phyloP scores from a whole-genome alignment of 192 early-diverging fungal species.

The Backusella westeae region DNA sequence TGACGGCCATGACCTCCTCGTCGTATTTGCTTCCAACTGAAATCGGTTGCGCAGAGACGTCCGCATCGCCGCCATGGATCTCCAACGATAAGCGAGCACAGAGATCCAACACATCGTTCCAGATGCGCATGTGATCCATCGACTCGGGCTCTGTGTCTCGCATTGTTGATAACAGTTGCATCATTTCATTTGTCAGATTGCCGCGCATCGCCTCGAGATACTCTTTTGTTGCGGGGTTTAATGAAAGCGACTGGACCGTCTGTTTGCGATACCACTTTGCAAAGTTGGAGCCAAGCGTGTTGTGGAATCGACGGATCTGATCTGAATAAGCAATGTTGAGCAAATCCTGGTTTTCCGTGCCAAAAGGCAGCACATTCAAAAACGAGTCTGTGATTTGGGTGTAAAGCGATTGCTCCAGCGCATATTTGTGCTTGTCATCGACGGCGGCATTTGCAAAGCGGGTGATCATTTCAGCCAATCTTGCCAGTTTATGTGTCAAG shows the following conservation, averaged over 20 bases:
- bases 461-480: constrained; percentile 15
- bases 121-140: constrained; percentile 6
- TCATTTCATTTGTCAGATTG: constrained; percentile 9
- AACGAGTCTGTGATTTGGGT: constrained; percentile 20
- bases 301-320: constrained; percentile 36
- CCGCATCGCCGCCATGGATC: constrained; percentile 34
- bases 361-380: constrained; percentile 34
- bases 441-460: constrained; percentile 15
- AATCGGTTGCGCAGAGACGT: constrained; percentile 34
- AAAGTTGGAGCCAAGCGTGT: constrained; percentile 33
- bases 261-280: constrained; percentile 41
- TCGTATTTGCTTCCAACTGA: constrained; percentile 25
- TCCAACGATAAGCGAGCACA: constrained; percentile 29
- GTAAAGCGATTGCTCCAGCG: constrained; percentile 28
- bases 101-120: constrained; percentile 24
- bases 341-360: constrained; percentile 32
- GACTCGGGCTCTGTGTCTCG: not conserved
- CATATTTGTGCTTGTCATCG: not conserved
- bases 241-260: constrained; percentile 34
- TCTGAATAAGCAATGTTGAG: constrained; percentile 38
- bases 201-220: constrained; percentile 29
- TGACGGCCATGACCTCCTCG: constrained; percentile 33
- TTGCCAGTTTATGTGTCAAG: constrained; percentile 12
- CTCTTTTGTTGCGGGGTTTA: constrained; percentile 38
- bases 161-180: constrained; percentile 9